phyloP scores from a whole-genome alignment of 768 basidiomycete genomes.

The Chlorophyllum brunneum region DNA sequence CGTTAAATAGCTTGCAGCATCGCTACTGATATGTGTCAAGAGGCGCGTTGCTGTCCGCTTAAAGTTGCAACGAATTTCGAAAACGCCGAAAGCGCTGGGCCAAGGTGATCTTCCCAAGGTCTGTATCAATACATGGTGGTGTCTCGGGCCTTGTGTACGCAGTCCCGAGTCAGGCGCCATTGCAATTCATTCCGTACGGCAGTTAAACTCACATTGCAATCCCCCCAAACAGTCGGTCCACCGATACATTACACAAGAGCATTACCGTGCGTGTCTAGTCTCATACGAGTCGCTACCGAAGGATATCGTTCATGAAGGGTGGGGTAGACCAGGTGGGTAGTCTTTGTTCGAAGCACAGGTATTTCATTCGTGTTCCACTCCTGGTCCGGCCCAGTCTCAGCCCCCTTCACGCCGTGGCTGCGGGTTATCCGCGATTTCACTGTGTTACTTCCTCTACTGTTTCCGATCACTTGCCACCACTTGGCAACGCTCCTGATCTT shows the following conservation, averaged over 20 bases:
- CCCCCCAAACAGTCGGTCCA: conserved; percentile 49
- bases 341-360: not conserved
- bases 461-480: not conserved
- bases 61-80: conserved; percentile 65
- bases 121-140: conserved; percentile 14
- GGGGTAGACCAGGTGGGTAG: conserved; percentile 64
- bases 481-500: not conserved
- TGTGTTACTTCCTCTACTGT: not conserved
- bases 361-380: not conserved
- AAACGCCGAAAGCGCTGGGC: conserved; percentile 48
- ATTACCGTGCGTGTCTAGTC: conserved; percentile 68
- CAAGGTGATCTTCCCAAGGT: conserved; percentile 62
- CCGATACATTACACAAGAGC: conserved; percentile 69
- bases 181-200: not conserved
- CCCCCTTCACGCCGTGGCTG: not conserved
- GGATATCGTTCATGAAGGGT: conserved; percentile 63
- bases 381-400: not conserved
- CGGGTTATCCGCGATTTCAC: not conserved
- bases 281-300: conserved; percentile 69
- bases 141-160: not conserved
- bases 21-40: conserved; percentile 61
- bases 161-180: not conserved
- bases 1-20: conserved; percentile 44
- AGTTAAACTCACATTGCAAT: not conserved
- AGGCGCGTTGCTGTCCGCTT: conserved; percentile 63